A percentile compares a stretch with the other conserved stretches of the same genome.
Conservation (phyloP, 2,329 filamentous ascomycete genomes). For the Colletotrichum spaethianum region DNA sequence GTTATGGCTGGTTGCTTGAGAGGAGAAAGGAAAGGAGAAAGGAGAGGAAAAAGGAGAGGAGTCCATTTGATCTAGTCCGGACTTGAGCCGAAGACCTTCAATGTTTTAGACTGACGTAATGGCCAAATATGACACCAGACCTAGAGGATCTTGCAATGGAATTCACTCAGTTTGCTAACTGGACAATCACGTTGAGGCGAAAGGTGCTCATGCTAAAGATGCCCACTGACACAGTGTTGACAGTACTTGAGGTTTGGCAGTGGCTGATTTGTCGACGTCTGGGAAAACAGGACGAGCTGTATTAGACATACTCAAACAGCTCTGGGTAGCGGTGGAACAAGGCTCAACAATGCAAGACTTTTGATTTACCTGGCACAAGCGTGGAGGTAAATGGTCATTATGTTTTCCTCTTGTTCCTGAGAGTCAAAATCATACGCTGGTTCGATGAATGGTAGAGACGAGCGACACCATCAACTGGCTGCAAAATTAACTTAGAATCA, state of each 20-base stretch:
- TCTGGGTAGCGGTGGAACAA: no score
- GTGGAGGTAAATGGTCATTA: no score
- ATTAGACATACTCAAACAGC: no score
- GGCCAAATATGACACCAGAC: slow-evolving; percentile 57
- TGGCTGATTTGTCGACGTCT: background rate
- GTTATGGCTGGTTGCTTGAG: no score
- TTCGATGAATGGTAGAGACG: no score
- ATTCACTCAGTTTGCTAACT: background rate
- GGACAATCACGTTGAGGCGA: background rate
- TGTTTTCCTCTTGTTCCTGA: no score
- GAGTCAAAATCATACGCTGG: no score
- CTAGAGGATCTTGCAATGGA: background rate
- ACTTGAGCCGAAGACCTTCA: slow-evolving; percentile 47
- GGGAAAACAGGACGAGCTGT: background rate
- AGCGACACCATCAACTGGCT: no score
- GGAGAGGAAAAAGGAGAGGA: background rate
- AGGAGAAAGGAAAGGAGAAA: background rate
- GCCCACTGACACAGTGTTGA: background rate
- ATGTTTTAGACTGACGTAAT: slow-evolving; percentile 64
- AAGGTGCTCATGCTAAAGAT: background rate
- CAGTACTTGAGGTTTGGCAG: background rate
- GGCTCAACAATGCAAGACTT: no score
- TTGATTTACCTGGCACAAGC: no score
- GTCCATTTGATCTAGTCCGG: slow-evolving; percentile 36
- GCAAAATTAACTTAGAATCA: no score